phyloP scores from a whole-genome alignment of 78 protist species.

The Speleostelium caveatum region DNA sequence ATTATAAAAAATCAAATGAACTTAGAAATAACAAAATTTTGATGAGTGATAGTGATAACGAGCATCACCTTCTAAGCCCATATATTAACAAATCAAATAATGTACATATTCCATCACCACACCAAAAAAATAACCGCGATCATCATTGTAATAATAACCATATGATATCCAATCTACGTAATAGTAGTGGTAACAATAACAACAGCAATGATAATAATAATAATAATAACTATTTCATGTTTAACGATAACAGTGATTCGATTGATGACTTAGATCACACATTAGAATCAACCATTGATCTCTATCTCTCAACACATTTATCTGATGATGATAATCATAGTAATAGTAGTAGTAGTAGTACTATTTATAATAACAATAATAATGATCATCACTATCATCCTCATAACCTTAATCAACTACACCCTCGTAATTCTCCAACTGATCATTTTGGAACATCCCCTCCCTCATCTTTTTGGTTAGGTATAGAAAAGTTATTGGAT shows the following conservation, averaged over 20 bases:
- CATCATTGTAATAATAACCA: neutral
- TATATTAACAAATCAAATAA: neutral
- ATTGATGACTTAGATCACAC: neutral
- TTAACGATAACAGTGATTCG: neutral
- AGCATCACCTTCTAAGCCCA: neutral
- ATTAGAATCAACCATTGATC: neutral
- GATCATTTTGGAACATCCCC: constrained; percentile 8
- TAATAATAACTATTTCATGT: neutral
- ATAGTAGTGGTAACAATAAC: constrained; percentile 1
- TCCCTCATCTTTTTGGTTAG: constrained; percentile 42
- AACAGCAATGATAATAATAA: neutral
- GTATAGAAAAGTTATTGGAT: constrained; percentile 61
- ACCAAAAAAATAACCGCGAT: neutral
- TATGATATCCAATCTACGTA: neutral
- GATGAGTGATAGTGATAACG: neutral
- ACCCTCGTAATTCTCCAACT: constrained; percentile 3
- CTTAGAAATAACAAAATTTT: neutral
- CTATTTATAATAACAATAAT: neutral
- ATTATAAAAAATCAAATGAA: constrained; percentile 42
- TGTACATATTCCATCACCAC: neutral
- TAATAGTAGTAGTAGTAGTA: neutral
- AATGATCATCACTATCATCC: neutral
- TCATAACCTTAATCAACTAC: too few species aligned
- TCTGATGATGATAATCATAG: constrained; percentile 2
- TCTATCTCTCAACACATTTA: neutral